A percentile compares a stretch with the other conserved stretches of the same genome.
Evolutionary conservation across 257 asterid species (phyloP).

Genomic region (Primulina tabacum): DNA sequence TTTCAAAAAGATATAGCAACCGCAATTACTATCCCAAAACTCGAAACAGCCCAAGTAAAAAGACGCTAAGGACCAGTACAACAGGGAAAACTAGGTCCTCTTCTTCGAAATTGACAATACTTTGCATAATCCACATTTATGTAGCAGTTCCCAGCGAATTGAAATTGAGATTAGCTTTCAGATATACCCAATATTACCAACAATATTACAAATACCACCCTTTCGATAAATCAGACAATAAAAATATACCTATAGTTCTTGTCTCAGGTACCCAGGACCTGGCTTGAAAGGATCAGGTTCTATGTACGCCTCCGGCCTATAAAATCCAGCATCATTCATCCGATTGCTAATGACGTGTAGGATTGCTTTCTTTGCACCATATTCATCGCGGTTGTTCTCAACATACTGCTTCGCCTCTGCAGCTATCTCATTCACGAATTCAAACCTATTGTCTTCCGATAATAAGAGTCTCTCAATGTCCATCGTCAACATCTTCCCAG

Average conservation of each 20-base stretch:
- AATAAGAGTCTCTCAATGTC: slow-evolving; percentile 77
- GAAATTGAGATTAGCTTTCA: background rate
- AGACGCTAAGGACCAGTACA: background rate
- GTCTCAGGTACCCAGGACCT: slow-evolving; percentile 76
- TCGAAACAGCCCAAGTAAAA: background rate
- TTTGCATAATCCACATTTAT: background rate
- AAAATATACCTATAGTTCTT: slow-evolving; percentile 43
- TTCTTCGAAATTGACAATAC: background rate
- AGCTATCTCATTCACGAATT: slow-evolving; percentile 83
- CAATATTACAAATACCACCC: slow-evolving; percentile 3
- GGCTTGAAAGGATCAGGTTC: slow-evolving; percentile 85
- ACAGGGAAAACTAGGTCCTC: background rate
- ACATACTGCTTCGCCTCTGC: slow-evolving; percentile 91
- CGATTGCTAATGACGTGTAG: slow-evolving; percentile 90
- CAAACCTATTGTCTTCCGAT: slow-evolving; percentile 79
- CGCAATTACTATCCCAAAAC: slow-evolving; percentile 3
- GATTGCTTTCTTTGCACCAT: slow-evolving; percentile 84
- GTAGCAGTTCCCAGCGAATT: background rate
- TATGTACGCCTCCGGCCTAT: slow-evolving; percentile 77
- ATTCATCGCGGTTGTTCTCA: slow-evolving; percentile 86
- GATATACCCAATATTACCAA: background rate
- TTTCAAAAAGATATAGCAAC: slow-evolving; percentile 10
- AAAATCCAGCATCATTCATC: slow-evolving; percentile 79
- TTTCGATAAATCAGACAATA: background rate
- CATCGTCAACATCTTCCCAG: slow-evolving; percentile 58